phyloP scores from a whole-genome alignment of 176 grass and related monocot genomes.

The Raddia distichophylla region DNA sequence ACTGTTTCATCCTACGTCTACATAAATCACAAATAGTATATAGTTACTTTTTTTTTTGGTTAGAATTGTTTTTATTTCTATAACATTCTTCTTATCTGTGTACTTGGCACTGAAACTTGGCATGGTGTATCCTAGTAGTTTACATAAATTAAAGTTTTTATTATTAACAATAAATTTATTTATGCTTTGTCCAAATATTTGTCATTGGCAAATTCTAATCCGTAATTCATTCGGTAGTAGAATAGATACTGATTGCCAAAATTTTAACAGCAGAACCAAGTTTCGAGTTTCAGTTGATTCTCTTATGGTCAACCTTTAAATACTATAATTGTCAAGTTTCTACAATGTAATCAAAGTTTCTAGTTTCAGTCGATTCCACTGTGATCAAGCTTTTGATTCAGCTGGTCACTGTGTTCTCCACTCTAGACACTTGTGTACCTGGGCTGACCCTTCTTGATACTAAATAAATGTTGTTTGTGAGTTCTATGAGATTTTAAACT shows the following conservation, averaged over 20 bases:
- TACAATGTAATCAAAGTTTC: not conserved
- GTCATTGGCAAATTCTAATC: not conserved
- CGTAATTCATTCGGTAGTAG: not conserved
- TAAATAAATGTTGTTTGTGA: not conserved
- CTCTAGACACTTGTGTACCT: not conserved
- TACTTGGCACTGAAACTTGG: constrained; percentile 24
- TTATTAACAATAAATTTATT: not conserved
- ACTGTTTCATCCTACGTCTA: constrained; percentile 25
- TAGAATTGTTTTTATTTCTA: not conserved
- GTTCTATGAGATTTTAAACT: not conserved
- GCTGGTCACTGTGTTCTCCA: too few species aligned
- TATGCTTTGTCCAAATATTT: not conserved
- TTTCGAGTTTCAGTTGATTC: not conserved
- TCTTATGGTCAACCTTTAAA: not conserved
- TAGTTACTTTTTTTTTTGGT: not conserved
- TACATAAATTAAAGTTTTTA: not conserved
- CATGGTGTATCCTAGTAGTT: not conserved
- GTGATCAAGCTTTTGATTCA: not conserved
- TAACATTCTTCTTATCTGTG: not conserved
- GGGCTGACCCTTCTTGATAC: not conserved
- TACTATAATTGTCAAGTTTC: not conserved
- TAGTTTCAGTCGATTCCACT: not conserved
- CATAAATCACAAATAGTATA: constrained; percentile 9
- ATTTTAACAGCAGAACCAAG: not conserved
- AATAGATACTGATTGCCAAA: constrained; percentile 18